These are phyloP conservation scores for Stemphylium beticola DNA, from an alignment of 2,329 filamentous ascomycete species.

Conservation along the genomic window DNA sequence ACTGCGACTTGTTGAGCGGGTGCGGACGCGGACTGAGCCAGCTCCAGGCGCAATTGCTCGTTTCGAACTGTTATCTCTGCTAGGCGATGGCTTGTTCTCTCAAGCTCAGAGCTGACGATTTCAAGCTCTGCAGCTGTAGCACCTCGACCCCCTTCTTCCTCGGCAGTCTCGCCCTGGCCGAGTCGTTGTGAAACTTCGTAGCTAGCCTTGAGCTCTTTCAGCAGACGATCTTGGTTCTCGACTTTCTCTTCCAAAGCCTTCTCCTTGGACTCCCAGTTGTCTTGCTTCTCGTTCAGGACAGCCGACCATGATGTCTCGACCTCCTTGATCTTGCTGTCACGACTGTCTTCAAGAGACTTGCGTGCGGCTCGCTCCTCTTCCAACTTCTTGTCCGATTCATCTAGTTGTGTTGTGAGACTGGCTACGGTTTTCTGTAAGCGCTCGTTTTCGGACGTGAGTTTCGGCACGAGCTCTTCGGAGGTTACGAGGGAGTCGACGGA, in stretches of 20 bases:
- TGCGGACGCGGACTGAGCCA: conserved; percentile 85
- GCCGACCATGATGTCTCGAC: conserved; percentile 89
- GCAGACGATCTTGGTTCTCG: conserved; percentile 87
- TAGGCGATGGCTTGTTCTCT: conserved; percentile 83
- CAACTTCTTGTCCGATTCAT: conserved; percentile 80
- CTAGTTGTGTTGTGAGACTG: conserved; percentile 78
- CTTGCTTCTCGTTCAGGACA: conserved; percentile 89
- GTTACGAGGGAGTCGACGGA: conserved; percentile 93
- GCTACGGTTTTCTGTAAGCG: conserved; percentile 81
- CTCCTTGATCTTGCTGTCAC: conserved; percentile 84
- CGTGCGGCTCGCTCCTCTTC: conserved; percentile 76
- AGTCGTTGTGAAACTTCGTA: conserved; percentile 95
- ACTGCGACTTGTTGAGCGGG: conserved; percentile 66
- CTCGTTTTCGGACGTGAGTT: conserved; percentile 85
- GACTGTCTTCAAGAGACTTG: conserved; percentile 75
- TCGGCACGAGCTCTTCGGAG: conserved; percentile 90
- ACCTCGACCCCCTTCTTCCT: conserved; percentile 63
- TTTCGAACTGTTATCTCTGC: conserved; percentile 94
- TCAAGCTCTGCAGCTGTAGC: conserved; percentile 90
- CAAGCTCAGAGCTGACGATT: conserved; percentile 88
- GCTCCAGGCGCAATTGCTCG: conserved; percentile 86
- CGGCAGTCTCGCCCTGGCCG: conserved; percentile 71
- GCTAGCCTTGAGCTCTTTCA: conserved; percentile 95
- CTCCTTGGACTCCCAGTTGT: conserved; percentile 96
- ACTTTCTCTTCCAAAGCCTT: conserved; percentile 89